Conservation (phyloP, 305 asterid genomes). For the Fraxinus dipetala region DNA sequence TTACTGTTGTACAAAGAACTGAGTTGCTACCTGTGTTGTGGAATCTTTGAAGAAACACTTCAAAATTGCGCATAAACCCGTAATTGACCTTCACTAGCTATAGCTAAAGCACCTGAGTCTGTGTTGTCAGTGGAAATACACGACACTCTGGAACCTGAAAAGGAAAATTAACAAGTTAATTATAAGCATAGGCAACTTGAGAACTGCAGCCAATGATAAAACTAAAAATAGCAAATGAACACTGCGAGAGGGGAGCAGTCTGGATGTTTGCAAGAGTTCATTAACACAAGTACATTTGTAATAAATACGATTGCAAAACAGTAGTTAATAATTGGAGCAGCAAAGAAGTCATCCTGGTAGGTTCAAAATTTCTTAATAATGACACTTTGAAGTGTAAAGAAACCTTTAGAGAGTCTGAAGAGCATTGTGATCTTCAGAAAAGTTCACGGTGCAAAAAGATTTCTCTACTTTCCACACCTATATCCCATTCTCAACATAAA, state of each 20-base stretch:
- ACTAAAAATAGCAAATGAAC: not conserved
- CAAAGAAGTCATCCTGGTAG: not conserved
- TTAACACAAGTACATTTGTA: not conserved
- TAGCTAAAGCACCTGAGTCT: constrained; percentile 56
- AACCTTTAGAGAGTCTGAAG: not conserved
- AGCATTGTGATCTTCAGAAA: not conserved
- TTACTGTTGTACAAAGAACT: not conserved
- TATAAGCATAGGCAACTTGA: not conserved
- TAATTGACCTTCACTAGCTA: constrained; percentile 64
- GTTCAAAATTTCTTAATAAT: not conserved
- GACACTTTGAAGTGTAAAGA: not conserved
- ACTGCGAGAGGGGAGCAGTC: not conserved
- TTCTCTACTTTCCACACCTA: not conserved
- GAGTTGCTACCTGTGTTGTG: not conserved
- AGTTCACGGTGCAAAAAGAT: not conserved
- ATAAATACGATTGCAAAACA: not conserved
- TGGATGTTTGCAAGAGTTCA: not conserved
- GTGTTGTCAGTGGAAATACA: constrained; percentile 57
- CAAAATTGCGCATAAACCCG: constrained; percentile 54
- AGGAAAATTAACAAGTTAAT: not conserved
- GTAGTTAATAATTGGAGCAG: not conserved
- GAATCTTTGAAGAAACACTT: constrained; percentile 18
- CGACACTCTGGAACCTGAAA: constrained; percentile 56
- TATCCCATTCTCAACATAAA: not conserved
- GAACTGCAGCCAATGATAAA: not conserved